A percentile compares a stretch with the other conserved stretches of the same genome.
phyloP scores from a whole-genome alignment of 1,284 basidiomycete species.

The Paramarasmius palmivorus region DNA sequence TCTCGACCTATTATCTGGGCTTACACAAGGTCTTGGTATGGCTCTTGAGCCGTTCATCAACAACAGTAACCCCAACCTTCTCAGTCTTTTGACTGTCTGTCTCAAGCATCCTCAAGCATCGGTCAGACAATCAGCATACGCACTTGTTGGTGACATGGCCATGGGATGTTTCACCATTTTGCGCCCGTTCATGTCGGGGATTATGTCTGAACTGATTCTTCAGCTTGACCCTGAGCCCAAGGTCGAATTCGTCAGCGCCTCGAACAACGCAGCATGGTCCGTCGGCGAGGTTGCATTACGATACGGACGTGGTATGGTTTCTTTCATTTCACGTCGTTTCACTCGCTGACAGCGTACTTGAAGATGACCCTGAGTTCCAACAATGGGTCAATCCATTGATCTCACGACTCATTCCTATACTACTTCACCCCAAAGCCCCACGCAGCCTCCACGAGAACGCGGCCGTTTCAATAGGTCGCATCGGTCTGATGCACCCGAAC shows the following conservation, averaged over 20 bases:
- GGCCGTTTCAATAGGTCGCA: slow-evolving; percentile 97
- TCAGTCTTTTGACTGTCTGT: slow-evolving; percentile 81
- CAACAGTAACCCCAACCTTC: slow-evolving; percentile 70
- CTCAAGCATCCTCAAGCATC: slow-evolving; percentile 94
- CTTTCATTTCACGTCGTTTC: slow-evolving; percentile 3
- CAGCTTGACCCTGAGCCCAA: slow-evolving; percentile 93
- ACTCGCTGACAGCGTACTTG: slow-evolving; percentile 12
- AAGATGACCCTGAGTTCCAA: slow-evolving; percentile 81
- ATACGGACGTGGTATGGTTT: slow-evolving; percentile 67
- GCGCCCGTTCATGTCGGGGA: slow-evolving; percentile 79
- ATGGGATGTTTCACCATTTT: slow-evolving; percentile 92
- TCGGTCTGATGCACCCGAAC: slow-evolving; percentile 89
- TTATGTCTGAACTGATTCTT: slow-evolving; percentile 88
- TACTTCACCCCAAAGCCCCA: slow-evolving; percentile 89
- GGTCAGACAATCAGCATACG: slow-evolving; percentile 95
- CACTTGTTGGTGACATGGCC: slow-evolving; percentile 95
- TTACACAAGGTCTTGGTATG: slow-evolving; percentile 92
- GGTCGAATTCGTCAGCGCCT: slow-evolving; percentile 92
- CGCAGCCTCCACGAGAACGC: slow-evolving; percentile 97
- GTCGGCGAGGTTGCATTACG: slow-evolving; percentile 95
- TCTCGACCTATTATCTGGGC: slow-evolving; percentile 91
- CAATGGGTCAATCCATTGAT: slow-evolving; percentile 90
- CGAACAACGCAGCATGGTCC: slow-evolving; percentile 99
- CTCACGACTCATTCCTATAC: slow-evolving; percentile 87
- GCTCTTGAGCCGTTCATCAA: slow-evolving; percentile 73